Base-by-base conservation (phyloP, 2,329 filamentous ascomycete species). In the Neonectria punicea region DNA sequence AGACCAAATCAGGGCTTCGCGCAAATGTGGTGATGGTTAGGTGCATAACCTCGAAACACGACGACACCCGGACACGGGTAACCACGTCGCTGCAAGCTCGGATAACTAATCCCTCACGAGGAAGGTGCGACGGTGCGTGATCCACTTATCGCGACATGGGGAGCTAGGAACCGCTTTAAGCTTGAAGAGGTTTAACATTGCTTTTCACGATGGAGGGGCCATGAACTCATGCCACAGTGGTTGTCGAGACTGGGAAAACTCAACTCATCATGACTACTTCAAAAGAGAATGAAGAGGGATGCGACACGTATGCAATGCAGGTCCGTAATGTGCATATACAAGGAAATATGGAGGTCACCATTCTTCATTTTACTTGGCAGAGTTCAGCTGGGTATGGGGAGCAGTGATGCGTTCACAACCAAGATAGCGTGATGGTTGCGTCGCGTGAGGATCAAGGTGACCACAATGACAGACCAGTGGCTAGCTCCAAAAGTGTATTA, bases 351-450 rank as follows among this genome's bases (percentile, higher is more conserved):
- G 25, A 25, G 28, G 34, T 16, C 28, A 7, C 8, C 9, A 32
- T 18, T n/a, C 30, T 22, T 2, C 30, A n/a, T 20, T 50, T 18
- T 49, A 10, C 16, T 32, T 50, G 47, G 16, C 28, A 50, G 3
- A 50, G n/a, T 32, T 14, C 47, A 32, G 47, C 28, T 50, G 30
- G 47, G 47, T 50, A 39, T 39, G 36, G 47, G 46, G 16, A 44
- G 58, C 34, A 16, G 36, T 39, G 60, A 58, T 63, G 54, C 20
- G 58, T 36, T 58, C 30, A 41, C 50, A 50, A 49, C 32, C 22
- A 46, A 63, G 60, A 63, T 63, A 63, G 53, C 54, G 60, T 53
- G 60, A 62, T 55, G 59, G 59, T 41, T 53, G 60, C 20, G 41
- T 53, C 60, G 47, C 49, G 18, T 53, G 54, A 63, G 54, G 53